Evolutionary conservation across 106 monocot species (phyloP).

Genomic region (Narthecium ossifragum): DNA sequence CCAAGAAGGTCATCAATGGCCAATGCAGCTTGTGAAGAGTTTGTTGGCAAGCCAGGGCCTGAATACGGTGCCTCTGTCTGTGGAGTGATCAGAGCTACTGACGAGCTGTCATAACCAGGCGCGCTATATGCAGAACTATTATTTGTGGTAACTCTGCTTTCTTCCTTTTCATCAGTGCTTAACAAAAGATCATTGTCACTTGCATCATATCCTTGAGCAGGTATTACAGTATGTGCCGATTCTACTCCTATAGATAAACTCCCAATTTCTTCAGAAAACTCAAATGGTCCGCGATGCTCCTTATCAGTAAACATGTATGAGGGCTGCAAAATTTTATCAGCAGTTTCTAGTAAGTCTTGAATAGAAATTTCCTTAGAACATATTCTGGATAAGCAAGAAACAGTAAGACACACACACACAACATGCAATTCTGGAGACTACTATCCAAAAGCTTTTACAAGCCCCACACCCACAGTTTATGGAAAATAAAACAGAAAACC

Average conservation of each 20-base stretch:
- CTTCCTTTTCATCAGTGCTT: slow-evolving; percentile 88
- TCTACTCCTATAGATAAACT: slow-evolving; percentile 46
- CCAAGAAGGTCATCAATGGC: slow-evolving; percentile 91
- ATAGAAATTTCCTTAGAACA: too few relatives aligned
- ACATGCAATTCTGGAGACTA: too few relatives aligned
- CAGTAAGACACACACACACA: too few relatives aligned
- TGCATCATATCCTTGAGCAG: slow-evolving; percentile 58
- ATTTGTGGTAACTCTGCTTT: slow-evolving; percentile 32
- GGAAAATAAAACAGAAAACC: not conserved
- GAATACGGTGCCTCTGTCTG: slow-evolving; percentile 24
- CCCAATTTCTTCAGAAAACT: slow-evolving; percentile 82
- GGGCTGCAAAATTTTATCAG: slow-evolving; percentile 68
- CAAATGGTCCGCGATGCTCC: slow-evolving; percentile 81
- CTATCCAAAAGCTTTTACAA: too few relatives aligned
- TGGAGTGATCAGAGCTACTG: slow-evolving; percentile 21
- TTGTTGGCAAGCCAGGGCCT: slow-evolving; percentile 15
- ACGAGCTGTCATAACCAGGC: slow-evolving; percentile 48
- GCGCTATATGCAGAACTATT: slow-evolving; percentile 73
- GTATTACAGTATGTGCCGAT: slow-evolving; percentile 34
- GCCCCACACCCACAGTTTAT: too few relatives aligned
- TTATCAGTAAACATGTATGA: slow-evolving; percentile 91
- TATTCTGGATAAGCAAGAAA: too few relatives aligned
- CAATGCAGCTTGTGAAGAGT: slow-evolving; percentile 22
- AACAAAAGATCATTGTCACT: slow-evolving; percentile 88
- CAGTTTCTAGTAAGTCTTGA: too few relatives aligned